phyloP scores from a whole-genome alignment of 805 yeast genomes.

The Cephaloascus albidus region DNA sequence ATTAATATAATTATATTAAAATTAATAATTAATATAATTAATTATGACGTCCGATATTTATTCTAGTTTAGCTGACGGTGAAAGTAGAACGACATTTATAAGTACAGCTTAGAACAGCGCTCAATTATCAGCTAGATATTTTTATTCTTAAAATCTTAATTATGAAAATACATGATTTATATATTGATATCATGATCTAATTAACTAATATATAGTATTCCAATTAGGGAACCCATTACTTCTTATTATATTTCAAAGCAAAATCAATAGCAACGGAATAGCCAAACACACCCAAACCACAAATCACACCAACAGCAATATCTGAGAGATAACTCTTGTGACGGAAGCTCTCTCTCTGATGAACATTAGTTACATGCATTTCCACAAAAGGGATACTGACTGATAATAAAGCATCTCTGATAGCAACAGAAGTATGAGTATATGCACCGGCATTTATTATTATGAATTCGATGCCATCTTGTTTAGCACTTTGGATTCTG shows the following conservation, averaged over 20 bases:
- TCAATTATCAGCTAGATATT: too few species aligned
- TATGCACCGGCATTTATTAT: slow-evolving; percentile 45
- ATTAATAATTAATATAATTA: too few species aligned
- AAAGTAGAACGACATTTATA: too few species aligned
- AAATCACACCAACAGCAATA: slow-evolving; percentile 35
- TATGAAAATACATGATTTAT: too few species aligned
- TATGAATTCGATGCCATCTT: slow-evolving; percentile 32
- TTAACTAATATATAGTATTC: too few species aligned
- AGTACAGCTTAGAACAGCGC: too few species aligned
- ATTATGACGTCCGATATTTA: too few species aligned
- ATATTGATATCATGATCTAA: too few species aligned
- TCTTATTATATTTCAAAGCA: slow-evolving; percentile 28
- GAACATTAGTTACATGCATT: slow-evolving; percentile 42
- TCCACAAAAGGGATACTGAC: slow-evolving; percentile 41
- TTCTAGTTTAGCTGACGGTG: too few species aligned
- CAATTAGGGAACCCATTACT: too few species aligned
- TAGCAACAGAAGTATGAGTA: slow-evolving; percentile 41
- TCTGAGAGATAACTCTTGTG: slow-evolving; percentile 39
- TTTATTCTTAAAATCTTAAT: too few species aligned
- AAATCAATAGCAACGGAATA: slow-evolving; percentile 30
- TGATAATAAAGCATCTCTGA: slow-evolving; percentile 39
- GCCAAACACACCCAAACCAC: slow-evolving; percentile 32
- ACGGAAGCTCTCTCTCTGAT: slow-evolving; percentile 41
- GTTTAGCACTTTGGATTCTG: slow-evolving; percentile 35
- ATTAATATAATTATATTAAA: too few species aligned